Evolutionary conservation across 2,329 filamentous ascomycete species (phyloP).

Genomic region (Zalaria sp.): DNA sequence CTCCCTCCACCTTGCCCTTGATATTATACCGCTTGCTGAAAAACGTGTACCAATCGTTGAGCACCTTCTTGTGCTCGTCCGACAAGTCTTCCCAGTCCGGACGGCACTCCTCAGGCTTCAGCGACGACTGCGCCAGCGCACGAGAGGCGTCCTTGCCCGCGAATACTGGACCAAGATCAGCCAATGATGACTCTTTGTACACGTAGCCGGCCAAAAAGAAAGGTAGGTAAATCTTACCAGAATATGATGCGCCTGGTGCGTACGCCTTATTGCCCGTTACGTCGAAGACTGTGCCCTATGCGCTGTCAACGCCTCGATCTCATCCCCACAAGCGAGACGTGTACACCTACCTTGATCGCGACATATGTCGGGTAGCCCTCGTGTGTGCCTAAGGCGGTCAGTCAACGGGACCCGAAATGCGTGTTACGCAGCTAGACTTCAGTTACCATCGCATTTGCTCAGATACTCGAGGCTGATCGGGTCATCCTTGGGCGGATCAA

Average conservation of each 20-base stretch:
- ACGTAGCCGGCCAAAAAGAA: background rate
- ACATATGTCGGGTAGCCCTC: conserved; percentile 46
- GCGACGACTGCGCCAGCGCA: conserved; percentile 72
- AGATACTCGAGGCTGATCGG: conserved; percentile 70
- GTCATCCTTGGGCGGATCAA: conserved; percentile 78
- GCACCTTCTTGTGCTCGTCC: conserved; percentile 70
- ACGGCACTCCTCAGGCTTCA: conserved; percentile 69
- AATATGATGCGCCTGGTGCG: conserved; percentile 66
- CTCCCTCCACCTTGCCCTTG: conserved; percentile 42
- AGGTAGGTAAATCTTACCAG: conserved; percentile 43
- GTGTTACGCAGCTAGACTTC: background rate
- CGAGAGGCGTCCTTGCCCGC: conserved; percentile 92
- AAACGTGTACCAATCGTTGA: conserved; percentile 91
- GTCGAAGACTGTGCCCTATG: conserved; percentile 81
- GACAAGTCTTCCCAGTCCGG: conserved; percentile 71
- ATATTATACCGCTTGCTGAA: conserved; percentile 96
- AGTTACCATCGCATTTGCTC: conserved; percentile 63
- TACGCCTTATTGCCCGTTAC: conserved; percentile 85
- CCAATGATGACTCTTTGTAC: background rate
- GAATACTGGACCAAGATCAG: conserved; percentile 52
- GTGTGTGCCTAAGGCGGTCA: conserved; percentile 39
- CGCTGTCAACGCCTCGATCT: background rate
- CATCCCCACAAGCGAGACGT: background rate
- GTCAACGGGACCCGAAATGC: background rate
- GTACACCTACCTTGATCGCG: conserved; percentile 38